These are phyloP conservation scores for Cutaneotrichosporon dermatis DNA, from an alignment of 1,284 basidiomycete genomes.

Conservation along the genomic window DNA sequence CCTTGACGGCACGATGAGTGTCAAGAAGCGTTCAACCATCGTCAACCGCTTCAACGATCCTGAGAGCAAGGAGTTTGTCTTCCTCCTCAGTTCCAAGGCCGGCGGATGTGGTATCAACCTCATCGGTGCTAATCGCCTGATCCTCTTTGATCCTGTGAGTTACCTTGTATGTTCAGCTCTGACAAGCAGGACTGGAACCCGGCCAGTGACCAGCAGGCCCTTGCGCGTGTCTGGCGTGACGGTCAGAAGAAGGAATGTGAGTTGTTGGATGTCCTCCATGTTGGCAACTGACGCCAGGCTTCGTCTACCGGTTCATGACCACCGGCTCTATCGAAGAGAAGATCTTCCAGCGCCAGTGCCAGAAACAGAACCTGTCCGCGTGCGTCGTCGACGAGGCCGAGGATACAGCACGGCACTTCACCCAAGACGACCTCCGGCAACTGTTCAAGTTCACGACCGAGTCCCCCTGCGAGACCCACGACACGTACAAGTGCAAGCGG, in stretches of 20 bases:
- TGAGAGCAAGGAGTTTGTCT: slow-evolving; percentile 88
- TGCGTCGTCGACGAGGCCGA: slow-evolving; percentile 97
- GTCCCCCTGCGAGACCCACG: slow-evolving; percentile 90
- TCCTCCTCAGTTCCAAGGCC: slow-evolving; percentile 92
- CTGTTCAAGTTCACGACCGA: slow-evolving; percentile 87
- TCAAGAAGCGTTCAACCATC: slow-evolving; percentile 91
- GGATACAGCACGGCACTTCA: slow-evolving; percentile 93
- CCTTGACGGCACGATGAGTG: slow-evolving; percentile 88
- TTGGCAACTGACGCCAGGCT: slow-evolving; percentile 57
- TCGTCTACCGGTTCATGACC: slow-evolving; percentile 96
- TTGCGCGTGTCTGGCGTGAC: slow-evolving; percentile 98
- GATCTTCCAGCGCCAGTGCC: slow-evolving; percentile 85
- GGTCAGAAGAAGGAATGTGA: slow-evolving; percentile 98
- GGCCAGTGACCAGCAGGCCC: slow-evolving; percentile 94
- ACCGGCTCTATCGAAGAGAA: slow-evolving; percentile 99
- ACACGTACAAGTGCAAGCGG: slow-evolving; percentile 95
- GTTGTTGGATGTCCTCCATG: slow-evolving; percentile 26
- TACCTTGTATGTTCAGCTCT: slow-evolving; percentile 3
- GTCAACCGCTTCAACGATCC: slow-evolving; percentile 98
- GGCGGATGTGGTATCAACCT: slow-evolving; percentile 98
- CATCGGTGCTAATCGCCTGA: slow-evolving; percentile 92
- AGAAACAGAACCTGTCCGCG: slow-evolving; percentile 93
- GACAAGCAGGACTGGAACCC: slow-evolving; percentile 83
- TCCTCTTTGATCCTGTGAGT: slow-evolving; percentile 91
- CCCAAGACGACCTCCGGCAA: slow-evolving; percentile 79